Evolutionary conservation across 2,329 filamentous ascomycete genomes (phyloP), one percentile per base, ranked within the genome.

Genomic region (Scedosporium aurantiacum): DNA sequence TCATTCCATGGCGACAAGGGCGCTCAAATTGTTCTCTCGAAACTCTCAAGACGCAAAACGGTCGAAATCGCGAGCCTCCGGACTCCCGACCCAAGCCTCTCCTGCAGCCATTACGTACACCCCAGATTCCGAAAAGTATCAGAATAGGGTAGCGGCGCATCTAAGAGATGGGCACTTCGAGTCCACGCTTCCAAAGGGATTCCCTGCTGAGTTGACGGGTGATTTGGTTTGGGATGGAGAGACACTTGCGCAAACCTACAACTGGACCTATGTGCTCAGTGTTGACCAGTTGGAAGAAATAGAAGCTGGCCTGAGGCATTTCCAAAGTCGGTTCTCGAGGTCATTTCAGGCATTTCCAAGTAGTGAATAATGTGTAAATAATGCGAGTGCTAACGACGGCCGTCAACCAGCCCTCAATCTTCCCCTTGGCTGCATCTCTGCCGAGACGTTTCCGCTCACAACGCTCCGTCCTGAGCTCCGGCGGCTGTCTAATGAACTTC

Each of bases 401-500:
- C 32, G 1, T 25, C 5, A 27, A 16, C 4, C 27, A 77, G 75
- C 69, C 5, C 68, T 76, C 10, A 66, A 68, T 21, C 63, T 74
- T 6, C 65, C 74, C 0, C 65, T 80, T 5, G 76, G 74, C 10
- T 67, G 77, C 45, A 70, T 86, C 57, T 73, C 67, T 5, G 73
- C 75, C 62, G 73, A 76, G 3, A 84, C 75, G 0, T 86, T 85
- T 57, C 80, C 81, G 0, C 70, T 85, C 0, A 79, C 81, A 0
- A 76, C 65, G 0, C 71, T 85, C 0, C 77, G 79, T 61, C 60
- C 69, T 1, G 73, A 73, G 21, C 75, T 86, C 12, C 75, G 79
- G 10, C 67, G 70, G 0, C 69, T 83, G 14, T 64, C 62, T 0
- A 66, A 73, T 12, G 81, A 85, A 63, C 68, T 87, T 1, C 82